Evolutionary conservation across 1,139 yeast species (phyloP), one percentile per base, ranked within the genome.

Genomic region (Blastobotrys persicus): DNA sequence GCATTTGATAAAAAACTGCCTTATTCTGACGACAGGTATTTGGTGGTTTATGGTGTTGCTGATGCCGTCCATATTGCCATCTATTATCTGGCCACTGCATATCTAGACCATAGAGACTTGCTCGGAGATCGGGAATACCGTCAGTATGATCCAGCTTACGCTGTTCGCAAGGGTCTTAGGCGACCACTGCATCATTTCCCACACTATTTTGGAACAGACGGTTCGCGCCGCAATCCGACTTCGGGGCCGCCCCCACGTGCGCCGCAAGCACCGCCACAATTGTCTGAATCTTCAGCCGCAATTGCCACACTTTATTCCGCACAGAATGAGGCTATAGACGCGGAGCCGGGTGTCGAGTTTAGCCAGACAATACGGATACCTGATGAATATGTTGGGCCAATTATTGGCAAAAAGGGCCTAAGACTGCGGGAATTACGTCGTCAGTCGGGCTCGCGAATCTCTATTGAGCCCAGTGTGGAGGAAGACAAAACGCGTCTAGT

Each of bases 61-160:
- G 95, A 86, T 68, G 91, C 95, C 2, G 79, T 89, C 46, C 95
- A 87, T 62, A 85, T 87, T 58, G 96, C 96, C 5, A 74, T 84
- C 0, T 86, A 83, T 64, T 84, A 84, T 62, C 76, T 88, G 50
- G 80, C 86, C 1, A 83, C 81, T 63, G 83, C 85, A 12, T 62
- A 55, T 32, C 45, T 54, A n/a, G 46, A 56, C 1, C 57, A 59
- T 43, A 47, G 55, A 37, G 59, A 59, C 12, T 44, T 45, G 16
- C 42, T 55, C 31, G 46, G 49, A n/a, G 48, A 50, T 26, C 35
- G 47, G 12, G 40, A 50, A 18, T 54, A 55, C 2, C 46, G 46
- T 2, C 45, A 45, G 17, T 56, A 49, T 41, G 55, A 55, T 18
- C 59, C 59, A 11, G 53, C 54, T 16, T 34, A 34, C 20, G 17